Conservation (phyloP, 2,329 filamentous ascomycete genomes). For the Xylariaceae sp. region DNA sequence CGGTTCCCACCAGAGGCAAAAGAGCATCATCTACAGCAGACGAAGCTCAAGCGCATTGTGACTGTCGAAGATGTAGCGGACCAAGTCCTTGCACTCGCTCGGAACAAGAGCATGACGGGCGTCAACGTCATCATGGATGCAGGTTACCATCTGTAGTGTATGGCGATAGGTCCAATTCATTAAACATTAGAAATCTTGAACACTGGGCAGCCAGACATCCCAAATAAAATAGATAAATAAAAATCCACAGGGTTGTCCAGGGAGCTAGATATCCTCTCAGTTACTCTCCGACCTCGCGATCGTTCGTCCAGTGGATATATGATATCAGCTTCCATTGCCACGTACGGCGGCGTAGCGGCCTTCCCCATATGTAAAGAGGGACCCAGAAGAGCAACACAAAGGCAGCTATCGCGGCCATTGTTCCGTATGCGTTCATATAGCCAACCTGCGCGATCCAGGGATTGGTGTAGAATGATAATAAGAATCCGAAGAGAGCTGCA, state of each 20-base stretch:
- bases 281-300: slow-evolving; percentile 51
- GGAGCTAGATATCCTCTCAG: no score
- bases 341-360: slow-evolving; percentile 40
- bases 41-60: slow-evolving; percentile 54
- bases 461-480: slow-evolving; percentile 56
- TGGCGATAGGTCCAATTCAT: no score
- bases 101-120: slow-evolving; percentile 45
- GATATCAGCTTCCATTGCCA: slow-evolving; percentile 44
- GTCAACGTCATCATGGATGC: slow-evolving; percentile 47
- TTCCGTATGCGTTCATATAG: slow-evolving; percentile 46
- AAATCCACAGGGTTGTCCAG: no score
- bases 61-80: slow-evolving; percentile 53
- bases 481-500: slow-evolving; percentile 49
- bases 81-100: slow-evolving; percentile 46
- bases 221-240: no score
- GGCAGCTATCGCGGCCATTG: slow-evolving; percentile 52
- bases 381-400: slow-evolving; percentile 42
- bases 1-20: slow-evolving; percentile 54
- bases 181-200: no score
- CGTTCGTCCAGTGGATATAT: slow-evolving; percentile 44
- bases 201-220: no score
- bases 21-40: slow-evolving; percentile 46
- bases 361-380: slow-evolving; percentile 49
- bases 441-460: slow-evolving; percentile 48
- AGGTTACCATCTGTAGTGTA: slow-evolving; percentile 26